Percentiles rank a stretch among this genome's conserved stretches.
phyloP scores from a whole-genome alignment of 768 basidiomycete genomes.

The Sarcomyxa edulis region DNA sequence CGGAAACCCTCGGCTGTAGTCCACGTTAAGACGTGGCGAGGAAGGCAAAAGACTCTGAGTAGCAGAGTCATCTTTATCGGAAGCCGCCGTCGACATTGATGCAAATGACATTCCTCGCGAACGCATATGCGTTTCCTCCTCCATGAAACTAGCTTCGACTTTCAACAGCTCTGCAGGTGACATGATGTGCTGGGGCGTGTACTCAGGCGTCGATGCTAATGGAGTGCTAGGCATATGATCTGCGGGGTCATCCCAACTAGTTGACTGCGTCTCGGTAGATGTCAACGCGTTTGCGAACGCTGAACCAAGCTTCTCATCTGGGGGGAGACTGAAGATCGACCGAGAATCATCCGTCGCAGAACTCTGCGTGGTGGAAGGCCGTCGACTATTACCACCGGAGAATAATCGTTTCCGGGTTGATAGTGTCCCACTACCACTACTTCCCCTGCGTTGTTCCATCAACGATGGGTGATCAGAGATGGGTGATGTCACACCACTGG shows the following conservation, averaged over 20 bases:
- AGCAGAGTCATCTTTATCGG: constrained; percentile 22
- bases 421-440: constrained; percentile 20
- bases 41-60: constrained; percentile 21
- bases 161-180: constrained; percentile 60
- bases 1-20: constrained; percentile 6
- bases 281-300: constrained; percentile 25
- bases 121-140: constrained; percentile 23
- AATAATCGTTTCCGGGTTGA: constrained; percentile 53
- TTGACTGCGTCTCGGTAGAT: constrained; percentile 21
- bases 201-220: constrained; percentile 30
- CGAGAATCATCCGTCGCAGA: constrained; percentile 39
- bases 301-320: no score
- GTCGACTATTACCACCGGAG: constrained; percentile 47
- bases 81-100: constrained; percentile 31
- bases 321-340: constrained; percentile 50
- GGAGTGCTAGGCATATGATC: constrained; percentile 29
- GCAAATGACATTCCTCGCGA: constrained; percentile 30
- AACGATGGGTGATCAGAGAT: constrained; percentile 1
- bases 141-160: constrained; percentile 46
- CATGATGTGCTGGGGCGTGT: constrained; percentile 62
- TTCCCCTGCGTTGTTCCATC: constrained; percentile 19
- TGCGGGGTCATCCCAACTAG: constrained; percentile 46
- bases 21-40: constrained; percentile 14
- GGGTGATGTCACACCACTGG: constrained; percentile 18
- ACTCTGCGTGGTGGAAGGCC: constrained; percentile 46